Base-by-base conservation (phyloP, 1,284 basidiomycete genomes). In the Schizophyllum commune region DNA sequence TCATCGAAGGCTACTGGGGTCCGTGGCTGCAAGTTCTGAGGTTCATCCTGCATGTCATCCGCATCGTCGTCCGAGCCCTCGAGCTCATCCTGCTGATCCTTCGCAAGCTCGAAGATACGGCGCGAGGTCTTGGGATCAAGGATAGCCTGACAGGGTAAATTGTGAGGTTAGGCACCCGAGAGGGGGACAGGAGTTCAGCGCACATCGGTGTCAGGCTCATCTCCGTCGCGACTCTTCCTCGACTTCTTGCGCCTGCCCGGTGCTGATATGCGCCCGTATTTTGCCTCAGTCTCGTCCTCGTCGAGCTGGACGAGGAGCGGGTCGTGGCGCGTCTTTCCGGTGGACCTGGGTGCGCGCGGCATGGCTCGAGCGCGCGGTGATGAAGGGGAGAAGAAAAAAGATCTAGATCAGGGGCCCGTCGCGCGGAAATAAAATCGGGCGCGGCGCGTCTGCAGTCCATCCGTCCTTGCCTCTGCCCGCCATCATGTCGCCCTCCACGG, bases 61-160 rank as follows among this genome's bases (percentile, higher is more conserved):
- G 77, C 78, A 6, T 77, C 77, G 54, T 84, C 79, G 19, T 76
- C 82, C 7, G 77, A 75, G 65, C 82, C 78, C 61, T 85, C 84
- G 8, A 95, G 73, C 72, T 99, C 97, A 70, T 94, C 88, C 74
- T 98, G 96, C 74, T 99, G 97, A 68, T 92, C 89, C 68, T 86
- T 83, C 11, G 96, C 96, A 61, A 99, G 85, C 69, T 95, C 88
- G 67, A 99, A 90, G 62, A 99, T 98, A 69, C 89, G 91, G 64
- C 84, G 82, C 1, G 94, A 97, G 19, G 89, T 90, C 74, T 92
- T 93, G 5, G 91, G 84, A 71, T 96, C 93, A 64, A 96, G 77
- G 9, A 88, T 86, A 55, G 77, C 79, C 92, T 95, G 60, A 17
- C 61, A 55, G 57, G 32, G 32, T 55, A 20, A 15, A 58, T n/a